phyloP scores from a whole-genome alignment of 108 stramenopile genomes.

The Skeletonema costatum region DNA sequence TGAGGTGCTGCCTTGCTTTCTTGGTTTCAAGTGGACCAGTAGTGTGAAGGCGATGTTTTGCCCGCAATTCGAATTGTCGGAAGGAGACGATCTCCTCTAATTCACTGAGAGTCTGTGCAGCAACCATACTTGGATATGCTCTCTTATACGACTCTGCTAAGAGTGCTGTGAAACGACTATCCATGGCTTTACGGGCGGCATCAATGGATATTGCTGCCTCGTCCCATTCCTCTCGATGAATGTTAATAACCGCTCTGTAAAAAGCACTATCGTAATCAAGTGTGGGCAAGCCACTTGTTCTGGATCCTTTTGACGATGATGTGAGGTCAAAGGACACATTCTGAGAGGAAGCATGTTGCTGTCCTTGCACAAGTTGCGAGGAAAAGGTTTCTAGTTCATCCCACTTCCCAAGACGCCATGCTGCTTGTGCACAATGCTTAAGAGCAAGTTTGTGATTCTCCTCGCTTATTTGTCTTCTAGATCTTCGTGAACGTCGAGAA shows the following conservation, averaged over 20 bases:
- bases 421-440: conserved; percentile 87
- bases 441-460: conserved; percentile 70
- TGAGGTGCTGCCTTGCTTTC: conserved; percentile 63
- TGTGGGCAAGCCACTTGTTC: conserved; percentile 38
- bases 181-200: conserved; percentile 85
- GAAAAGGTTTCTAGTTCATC: conserved; percentile 88
- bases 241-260: conserved; percentile 90
- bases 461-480: conserved; percentile 17
- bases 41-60: conserved; percentile 47
- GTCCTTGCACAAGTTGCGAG: conserved; percentile 61
- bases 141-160: conserved; percentile 91
- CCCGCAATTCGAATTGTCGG: conserved; percentile 65
- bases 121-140: conserved; percentile 93
- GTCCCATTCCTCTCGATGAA: conserved; percentile 85
- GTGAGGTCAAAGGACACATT: conserved; percentile 10
- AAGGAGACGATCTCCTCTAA: conserved; percentile 95
- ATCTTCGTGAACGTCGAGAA: conserved; percentile 6
- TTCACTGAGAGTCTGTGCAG: conserved; percentile 87
- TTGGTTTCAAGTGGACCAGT: conserved; percentile 57
- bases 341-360: conserved; percentile 11
- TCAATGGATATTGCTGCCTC: conserved; percentile 81
- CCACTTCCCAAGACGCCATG: conserved; percentile 95
- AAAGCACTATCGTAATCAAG: conserved; percentile 93
- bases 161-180: conserved; percentile 90
- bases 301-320: conserved; percentile 32